Evolutionary conservation across 108 stramenopile species (phyloP).

Genomic region (Nitzschia sp.): DNA sequence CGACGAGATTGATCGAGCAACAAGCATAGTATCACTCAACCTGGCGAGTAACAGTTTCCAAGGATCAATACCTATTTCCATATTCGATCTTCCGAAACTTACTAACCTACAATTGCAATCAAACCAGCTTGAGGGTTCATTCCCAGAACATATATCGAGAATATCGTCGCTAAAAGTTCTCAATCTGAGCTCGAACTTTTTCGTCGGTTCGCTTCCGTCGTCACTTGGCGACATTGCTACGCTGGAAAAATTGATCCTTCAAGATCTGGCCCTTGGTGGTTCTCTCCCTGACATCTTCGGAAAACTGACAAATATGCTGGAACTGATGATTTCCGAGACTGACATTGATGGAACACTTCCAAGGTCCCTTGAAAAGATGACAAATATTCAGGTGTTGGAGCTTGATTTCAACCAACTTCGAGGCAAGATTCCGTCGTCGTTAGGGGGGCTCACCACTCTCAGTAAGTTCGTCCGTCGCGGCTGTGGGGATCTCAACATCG

Average conservation of each 20-base stretch:
- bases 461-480: constrained; percentile 10
- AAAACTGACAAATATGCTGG: constrained; percentile 46
- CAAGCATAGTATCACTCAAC: constrained; percentile 30
- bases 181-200: constrained; percentile 48
- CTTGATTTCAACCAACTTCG: constrained; percentile 21
- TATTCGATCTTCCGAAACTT: constrained; percentile 39
- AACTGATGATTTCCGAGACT: constrained; percentile 52
- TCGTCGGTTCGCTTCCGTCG: constrained; percentile 25
- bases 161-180: constrained; percentile 18
- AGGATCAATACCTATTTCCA: constrained; percentile 42
- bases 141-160: constrained; percentile 32
- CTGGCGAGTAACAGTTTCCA: constrained; percentile 39
- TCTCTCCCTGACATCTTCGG: constrained; percentile 56
- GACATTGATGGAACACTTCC: constrained; percentile 58
- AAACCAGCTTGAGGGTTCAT: constrained; percentile 50
- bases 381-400: constrained; percentile 36
- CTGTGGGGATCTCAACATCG: neutral
- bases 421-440: constrained; percentile 35
- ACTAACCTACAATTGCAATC: constrained; percentile 37
- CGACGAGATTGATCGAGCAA: constrained; percentile 34
- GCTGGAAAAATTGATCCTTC: constrained; percentile 20
- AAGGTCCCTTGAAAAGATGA: constrained; percentile 48
- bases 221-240: constrained; percentile 28
- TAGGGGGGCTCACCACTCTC: constrained; percentile 23
- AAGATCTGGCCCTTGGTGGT: constrained; percentile 44